A percentile compares a stretch with the other conserved stretches of the same genome.
These are phyloP conservation scores for Aspergillus sparsus DNA, from an alignment of 495 filamentous ascomycete genomes.

Conservation along the genomic window DNA sequence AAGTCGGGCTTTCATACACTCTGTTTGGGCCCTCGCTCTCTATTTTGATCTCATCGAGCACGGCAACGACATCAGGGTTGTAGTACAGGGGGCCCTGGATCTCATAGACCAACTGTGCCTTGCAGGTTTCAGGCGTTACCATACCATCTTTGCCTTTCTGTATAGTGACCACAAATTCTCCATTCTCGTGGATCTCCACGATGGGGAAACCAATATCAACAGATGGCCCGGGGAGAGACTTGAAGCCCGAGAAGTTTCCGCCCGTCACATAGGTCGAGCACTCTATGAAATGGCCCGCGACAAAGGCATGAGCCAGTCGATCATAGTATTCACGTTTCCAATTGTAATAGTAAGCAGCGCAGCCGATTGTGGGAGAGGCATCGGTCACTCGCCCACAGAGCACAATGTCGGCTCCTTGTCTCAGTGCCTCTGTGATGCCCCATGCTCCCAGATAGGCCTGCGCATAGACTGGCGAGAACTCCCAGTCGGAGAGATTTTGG, in stretches of 20 bases:
- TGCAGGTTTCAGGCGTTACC: conserved; percentile 38
- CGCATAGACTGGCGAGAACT: conserved; percentile 43
- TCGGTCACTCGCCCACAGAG: conserved; percentile 48
- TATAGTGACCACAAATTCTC: conserved; percentile 30
- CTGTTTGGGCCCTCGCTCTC: neutral
- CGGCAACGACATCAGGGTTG: conserved; percentile 47
- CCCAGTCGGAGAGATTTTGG: conserved; percentile 38
- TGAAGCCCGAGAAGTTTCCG: conserved; percentile 51
- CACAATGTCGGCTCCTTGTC: conserved; percentile 47
- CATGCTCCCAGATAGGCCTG: conserved; percentile 42
- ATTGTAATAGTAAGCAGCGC: conserved; percentile 37
- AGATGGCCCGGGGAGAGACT: conserved; percentile 25
- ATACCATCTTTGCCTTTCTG: conserved; percentile 11
- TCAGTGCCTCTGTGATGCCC: conserved; percentile 41
- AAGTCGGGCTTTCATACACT: too few relatives aligned
- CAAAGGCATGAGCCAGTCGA: conserved; percentile 37
- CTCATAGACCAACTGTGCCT: conserved; percentile 50
- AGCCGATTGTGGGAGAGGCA: conserved; percentile 39
- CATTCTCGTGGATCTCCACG: conserved; percentile 29
- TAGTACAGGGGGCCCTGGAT: conserved; percentile 49
- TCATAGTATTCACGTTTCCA: conserved; percentile 33
- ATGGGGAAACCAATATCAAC: conserved; percentile 32
- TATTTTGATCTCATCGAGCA: conserved; percentile 34
- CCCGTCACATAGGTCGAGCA: conserved; percentile 45
- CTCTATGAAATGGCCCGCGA: conserved; percentile 47